Evolutionary conservation across 192 early-diverging fungal species (phyloP).

Genomic region (Podila epigama): DNA sequence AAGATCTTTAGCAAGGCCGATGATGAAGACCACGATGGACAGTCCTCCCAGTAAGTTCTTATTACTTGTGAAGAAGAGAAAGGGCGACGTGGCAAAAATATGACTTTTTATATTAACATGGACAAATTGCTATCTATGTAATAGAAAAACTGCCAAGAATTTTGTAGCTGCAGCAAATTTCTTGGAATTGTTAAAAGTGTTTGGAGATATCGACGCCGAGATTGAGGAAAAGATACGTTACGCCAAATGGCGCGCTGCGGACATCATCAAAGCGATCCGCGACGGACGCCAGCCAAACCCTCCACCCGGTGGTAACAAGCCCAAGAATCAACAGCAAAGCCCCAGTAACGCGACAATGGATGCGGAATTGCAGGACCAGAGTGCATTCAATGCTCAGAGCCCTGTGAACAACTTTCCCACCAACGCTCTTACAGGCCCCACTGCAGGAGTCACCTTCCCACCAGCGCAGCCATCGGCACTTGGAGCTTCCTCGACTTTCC

Average conservation of each 20-base stretch:
- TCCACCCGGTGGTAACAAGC: slow-evolving; percentile 59
- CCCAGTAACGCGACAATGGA: neutral
- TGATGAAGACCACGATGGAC: slow-evolving; percentile 86
- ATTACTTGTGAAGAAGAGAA: neutral
- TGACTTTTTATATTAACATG: too few species aligned
- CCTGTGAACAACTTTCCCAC: neutral
- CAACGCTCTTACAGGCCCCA: neutral
- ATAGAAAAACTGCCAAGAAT: slow-evolving; percentile 86
- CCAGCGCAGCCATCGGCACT: neutral
- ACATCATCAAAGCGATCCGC: slow-evolving; percentile 90
- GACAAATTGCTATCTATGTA: too few species aligned
- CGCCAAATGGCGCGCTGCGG: slow-evolving; percentile 93
- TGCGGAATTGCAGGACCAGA: slow-evolving; percentile 18
- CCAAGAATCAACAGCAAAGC: neutral
- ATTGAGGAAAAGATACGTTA: slow-evolving; percentile 91
- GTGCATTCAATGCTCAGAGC: too few species aligned
- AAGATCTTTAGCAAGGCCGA: slow-evolving; percentile 91
- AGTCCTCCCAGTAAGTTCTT: slow-evolving; percentile 74
- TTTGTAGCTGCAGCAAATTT: slow-evolving; percentile 92
- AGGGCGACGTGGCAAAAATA: too few species aligned
- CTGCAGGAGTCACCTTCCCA: neutral
- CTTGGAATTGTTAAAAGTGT: slow-evolving; percentile 84
- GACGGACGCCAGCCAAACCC: slow-evolving; percentile 79
- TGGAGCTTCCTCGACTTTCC: slow-evolving; percentile 13
- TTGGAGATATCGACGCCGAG: slow-evolving; percentile 78